Evolutionary conservation across 371 early-diverging fungal genomes (phyloP).

Genomic region (Blakeslea trispora): DNA sequence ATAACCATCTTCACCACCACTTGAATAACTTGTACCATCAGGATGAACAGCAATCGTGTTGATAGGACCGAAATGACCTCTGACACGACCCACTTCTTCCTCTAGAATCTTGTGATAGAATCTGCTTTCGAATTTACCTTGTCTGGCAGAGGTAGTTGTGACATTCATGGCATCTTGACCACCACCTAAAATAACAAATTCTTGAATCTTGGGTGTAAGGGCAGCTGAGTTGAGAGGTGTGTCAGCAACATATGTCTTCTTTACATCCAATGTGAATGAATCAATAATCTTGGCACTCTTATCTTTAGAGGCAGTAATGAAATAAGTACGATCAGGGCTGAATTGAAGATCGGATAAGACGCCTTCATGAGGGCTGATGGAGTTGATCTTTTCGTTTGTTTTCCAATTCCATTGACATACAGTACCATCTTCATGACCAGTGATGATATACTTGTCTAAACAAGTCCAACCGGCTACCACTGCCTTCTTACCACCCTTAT

Average conservation of each 20-base stretch:
- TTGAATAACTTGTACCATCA: constrained; percentile 91
- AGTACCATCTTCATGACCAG: constrained; percentile 92
- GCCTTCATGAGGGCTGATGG: constrained; percentile 69
- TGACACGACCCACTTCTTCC: constrained; percentile 96
- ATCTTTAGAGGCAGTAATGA: constrained; percentile 98
- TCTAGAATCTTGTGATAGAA: constrained; percentile 98
- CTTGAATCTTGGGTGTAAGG: constrained; percentile 85
- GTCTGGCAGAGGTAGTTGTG: constrained; percentile 93
- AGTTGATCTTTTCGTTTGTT: constrained; percentile 68
- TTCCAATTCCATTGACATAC: constrained; percentile 88
- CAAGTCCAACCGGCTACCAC: constrained; percentile 94
- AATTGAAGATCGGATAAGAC: constrained; percentile 95
- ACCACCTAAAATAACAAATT: constrained; percentile 82
- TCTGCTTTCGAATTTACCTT: constrained; percentile 98
- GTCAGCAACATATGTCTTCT: constrained; percentile 90
- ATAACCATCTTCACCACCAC: constrained; percentile 98
- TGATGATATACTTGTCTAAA: constrained; percentile 88
- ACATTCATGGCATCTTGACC: constrained; percentile 89
- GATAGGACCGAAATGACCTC: constrained; percentile 99
- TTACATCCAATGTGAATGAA: constrained; percentile 74
- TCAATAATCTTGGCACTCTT: constrained; percentile 92
- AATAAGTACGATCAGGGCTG: constrained; percentile 90
- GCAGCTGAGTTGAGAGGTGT: constrained; percentile 97
- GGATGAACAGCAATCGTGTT: constrained; percentile 99
- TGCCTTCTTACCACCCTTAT: constrained; percentile 79